Evolutionary conservation across 2,329 filamentous ascomycete species (phyloP).

Genomic region (Colletotrichum gloeosporioides): DNA sequence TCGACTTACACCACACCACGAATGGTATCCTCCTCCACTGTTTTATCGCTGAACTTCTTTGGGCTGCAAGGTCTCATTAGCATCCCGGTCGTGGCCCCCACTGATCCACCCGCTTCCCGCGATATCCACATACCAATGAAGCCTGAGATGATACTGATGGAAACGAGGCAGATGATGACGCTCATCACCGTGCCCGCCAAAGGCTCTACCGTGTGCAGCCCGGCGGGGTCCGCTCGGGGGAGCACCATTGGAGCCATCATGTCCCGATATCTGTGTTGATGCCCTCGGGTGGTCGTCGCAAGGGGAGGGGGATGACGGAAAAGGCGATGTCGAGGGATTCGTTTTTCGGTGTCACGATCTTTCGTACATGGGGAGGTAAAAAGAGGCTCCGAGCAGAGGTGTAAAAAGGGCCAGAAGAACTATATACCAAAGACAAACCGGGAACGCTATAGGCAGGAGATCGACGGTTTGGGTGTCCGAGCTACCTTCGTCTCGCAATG

Average conservation of each 20-base stretch:
- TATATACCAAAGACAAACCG: constrained; percentile 15
- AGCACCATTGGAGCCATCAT: constrained; percentile 14
- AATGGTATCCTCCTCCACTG: constrained; percentile 46
- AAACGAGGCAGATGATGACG: constrained; percentile 37
- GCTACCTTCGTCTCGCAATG: constrained; percentile 16
- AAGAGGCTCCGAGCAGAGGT: background rate
- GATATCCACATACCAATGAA: constrained; percentile 38
- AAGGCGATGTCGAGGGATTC: background rate
- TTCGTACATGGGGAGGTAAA: background rate
- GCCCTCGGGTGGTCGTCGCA: background rate
- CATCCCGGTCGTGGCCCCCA: background rate
- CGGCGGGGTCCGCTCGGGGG: background rate
- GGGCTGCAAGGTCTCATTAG: constrained; percentile 32
- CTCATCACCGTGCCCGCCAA: constrained; percentile 39
- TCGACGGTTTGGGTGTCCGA: constrained; percentile 15
- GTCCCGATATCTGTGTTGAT: background rate
- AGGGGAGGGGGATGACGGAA: background rate
- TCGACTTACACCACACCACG: constrained; percentile 47
- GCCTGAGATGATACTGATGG: constrained; percentile 37
- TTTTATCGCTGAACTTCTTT: constrained; percentile 41
- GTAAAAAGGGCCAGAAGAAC: constrained; percentile 2
- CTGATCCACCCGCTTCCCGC: background rate
- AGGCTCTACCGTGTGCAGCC: constrained; percentile 28
- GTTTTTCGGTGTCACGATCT: constrained; percentile 2
- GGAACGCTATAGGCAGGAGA: constrained; percentile 2